Percentiles rank a stretch among this genome's conserved stretches.
Conservation (phyloP, 2,329 filamentous ascomycete genomes). For the Exophiala dermatitidis region DNA sequence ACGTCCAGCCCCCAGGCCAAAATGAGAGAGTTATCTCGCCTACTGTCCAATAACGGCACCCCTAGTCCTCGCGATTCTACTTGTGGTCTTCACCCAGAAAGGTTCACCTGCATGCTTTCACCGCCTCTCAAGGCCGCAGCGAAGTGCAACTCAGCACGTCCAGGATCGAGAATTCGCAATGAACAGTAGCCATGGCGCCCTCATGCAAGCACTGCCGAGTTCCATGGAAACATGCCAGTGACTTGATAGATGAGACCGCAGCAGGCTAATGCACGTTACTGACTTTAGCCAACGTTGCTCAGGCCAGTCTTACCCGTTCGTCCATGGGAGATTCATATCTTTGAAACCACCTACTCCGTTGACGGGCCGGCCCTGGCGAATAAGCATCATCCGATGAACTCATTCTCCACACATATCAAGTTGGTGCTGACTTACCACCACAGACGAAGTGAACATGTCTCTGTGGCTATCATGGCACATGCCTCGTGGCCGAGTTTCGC, state of each 20-base stretch:
- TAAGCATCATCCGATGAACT: neutral
- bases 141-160: neutral
- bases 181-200: too few species aligned
- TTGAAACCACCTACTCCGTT: neutral
- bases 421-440: too few species aligned
- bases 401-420: neutral
- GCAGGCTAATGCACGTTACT: neutral
- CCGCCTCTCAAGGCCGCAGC: neutral
- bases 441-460: too few species aligned
- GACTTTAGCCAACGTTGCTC: neutral
- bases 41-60: too few species aligned
- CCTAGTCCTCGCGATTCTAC: too few species aligned
- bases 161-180: neutral
- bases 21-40: neutral
- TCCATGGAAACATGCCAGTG: neutral
- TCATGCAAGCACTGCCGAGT: neutral
- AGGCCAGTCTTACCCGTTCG: neutral
- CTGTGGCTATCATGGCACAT: too few species aligned
- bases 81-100: too few species aligned
- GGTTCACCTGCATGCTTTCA: too few species aligned
- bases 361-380: neutral
- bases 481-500: too few species aligned
- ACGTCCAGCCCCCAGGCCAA: neutral
- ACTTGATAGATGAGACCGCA: neutral
- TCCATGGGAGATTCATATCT: neutral